phyloP scores from a whole-genome alignment of 2,329 filamentous ascomycete species.

The Botryotinia globosa region DNA sequence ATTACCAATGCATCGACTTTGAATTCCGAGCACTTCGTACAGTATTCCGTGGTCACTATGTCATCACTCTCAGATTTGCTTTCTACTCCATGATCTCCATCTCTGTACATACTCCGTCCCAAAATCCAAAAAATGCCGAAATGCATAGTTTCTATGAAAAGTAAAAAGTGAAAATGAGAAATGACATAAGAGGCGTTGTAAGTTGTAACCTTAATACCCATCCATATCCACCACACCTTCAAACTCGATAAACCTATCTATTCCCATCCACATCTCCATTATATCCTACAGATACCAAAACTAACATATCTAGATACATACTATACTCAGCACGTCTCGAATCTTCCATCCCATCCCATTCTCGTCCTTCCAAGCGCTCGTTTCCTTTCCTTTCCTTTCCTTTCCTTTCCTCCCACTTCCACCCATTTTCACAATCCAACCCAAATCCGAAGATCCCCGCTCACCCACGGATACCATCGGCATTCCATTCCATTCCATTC shows the following conservation, averaged over 20 bases:
- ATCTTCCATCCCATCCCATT: background rate
- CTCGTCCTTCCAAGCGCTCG: background rate
- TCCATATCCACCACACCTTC: background rate
- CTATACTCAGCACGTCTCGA: background rate
- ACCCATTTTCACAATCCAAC: too few species aligned
- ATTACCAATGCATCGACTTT: background rate
- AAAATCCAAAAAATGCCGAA: background rate
- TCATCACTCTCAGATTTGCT: background rate
- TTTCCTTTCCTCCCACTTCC: background rate
- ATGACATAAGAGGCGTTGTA: background rate
- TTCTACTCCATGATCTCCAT: too few species aligned
- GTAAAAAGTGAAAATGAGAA: background rate
- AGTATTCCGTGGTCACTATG: too few species aligned
- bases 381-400: fast-evolving
- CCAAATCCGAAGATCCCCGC: background rate
- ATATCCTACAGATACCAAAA: background rate
- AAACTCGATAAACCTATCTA: background rate
- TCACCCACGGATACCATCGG: background rate
- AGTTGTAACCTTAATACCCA: background rate
- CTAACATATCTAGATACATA: background rate
- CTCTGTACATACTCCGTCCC: background rate
- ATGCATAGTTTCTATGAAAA: background rate
- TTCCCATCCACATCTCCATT: background rate
- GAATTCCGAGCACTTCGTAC: background rate
- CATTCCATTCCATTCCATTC: too few species aligned